Evolutionary conservation across 768 basidiomycete genomes (phyloP), one percentile per base, ranked within the genome.

Genomic region (Kwoniella newhampshirensis): DNA sequence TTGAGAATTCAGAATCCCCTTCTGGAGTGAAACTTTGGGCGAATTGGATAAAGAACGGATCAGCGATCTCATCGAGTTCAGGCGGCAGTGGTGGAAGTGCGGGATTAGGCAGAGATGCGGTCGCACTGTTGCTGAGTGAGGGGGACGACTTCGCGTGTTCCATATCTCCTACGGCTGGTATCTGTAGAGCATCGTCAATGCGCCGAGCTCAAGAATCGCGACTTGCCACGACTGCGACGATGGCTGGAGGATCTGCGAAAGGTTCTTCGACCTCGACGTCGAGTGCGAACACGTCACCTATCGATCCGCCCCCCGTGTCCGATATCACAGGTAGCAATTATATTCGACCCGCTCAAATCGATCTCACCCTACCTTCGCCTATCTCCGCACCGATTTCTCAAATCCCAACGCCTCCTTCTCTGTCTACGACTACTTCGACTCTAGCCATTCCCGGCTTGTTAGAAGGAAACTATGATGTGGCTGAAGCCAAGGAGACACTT

Each of bases 11-110:
- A 15, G 57, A 67, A 18, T 54, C 53, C 4, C 65, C 62, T 1
- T 54, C 60, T 15, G 66, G 63, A 3, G 51, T 67, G 28, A 66
- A 62, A 40, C 46, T 63, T 7, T 67, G 65, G 59, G 63, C 64
- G 2, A 60, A 55, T 12, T 66, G 60, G 62, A 47, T 61, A 17
- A 56, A 61, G 26, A 32, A 48, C 11, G 56, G 49, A 25, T 47
- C 54, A 9, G 26, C 15, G 2, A 13, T 41, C 41, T 18, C 40
- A 30, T 17, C 54, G 17, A 25, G 26, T 28, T 28, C 46, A 26
- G 28, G 39, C 1, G 32, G 54, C 40, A 25, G 20, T 20, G 30
- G 32, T 23, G 37, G 45, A 36, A 25, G 26, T 44, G 30, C 12
- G 20, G 47, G 60, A 27, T 26, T 30, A 11, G 42, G 46, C 4